Conservation (phyloP, 2,329 filamentous ascomycete species). For the Ambrosiella beaveri region DNA sequence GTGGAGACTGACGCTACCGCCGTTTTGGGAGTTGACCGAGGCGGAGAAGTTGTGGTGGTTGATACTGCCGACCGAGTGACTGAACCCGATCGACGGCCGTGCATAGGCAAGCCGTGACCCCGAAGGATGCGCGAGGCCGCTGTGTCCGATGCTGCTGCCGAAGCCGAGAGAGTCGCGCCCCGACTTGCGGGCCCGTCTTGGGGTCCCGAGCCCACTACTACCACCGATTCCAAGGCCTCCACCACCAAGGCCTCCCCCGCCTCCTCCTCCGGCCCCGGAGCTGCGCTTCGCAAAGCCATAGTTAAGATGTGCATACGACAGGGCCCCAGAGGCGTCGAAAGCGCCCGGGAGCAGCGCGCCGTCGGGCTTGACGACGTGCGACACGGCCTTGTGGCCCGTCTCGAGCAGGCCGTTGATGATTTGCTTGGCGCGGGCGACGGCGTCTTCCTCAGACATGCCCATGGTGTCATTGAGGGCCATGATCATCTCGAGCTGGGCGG, state of each 20-base stretch:
- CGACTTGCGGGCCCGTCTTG: conserved; percentile 7
- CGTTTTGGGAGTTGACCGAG: conserved; percentile 6
- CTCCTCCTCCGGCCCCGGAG: conserved; percentile 10
- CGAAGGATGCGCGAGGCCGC: background rate
- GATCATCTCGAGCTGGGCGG: conserved; percentile 83
- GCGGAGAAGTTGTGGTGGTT: background rate
- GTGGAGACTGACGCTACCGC: background rate
- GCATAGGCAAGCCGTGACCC: conserved; percentile 4
- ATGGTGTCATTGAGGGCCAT: conserved; percentile 67
- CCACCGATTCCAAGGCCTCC: background rate
- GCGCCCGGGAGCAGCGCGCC: conserved; percentile 5
- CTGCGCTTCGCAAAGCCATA: conserved; percentile 13
- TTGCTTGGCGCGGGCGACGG: conserved; percentile 59
- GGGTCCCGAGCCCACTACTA: conserved; percentile 4
- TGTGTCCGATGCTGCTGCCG: background rate
- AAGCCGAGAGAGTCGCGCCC: conserved; percentile 12
- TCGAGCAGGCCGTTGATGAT: conserved; percentile 65
- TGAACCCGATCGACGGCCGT: conserved; percentile 5
- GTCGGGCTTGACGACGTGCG: conserved; percentile 82
- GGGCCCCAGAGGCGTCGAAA: conserved; percentile 12
- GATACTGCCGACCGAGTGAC: background rate
- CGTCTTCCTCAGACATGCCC: conserved; percentile 67
- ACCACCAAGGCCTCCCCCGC: background rate
- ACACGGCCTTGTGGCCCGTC: conserved; percentile 53
- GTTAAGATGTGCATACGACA: conserved; percentile 13